Conservation (phyloP, 139 green algal genomes). For the Ettlia oleoabundans region DNA sequence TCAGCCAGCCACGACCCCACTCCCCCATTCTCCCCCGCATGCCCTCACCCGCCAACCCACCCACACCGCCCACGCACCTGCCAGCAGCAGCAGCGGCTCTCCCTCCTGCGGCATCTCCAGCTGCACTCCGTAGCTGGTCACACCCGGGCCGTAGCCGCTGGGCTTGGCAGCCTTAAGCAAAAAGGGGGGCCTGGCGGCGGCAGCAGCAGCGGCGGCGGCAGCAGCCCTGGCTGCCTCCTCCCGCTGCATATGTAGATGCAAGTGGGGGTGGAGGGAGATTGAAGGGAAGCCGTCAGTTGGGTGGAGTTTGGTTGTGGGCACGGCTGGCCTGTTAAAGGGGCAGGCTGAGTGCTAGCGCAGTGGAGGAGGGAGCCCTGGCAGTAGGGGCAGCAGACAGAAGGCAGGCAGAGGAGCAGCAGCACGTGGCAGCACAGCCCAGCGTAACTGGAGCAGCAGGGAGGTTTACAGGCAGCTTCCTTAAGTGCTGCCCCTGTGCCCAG, state of each 20-base stretch:
- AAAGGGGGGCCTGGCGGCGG: constrained; percentile 3
- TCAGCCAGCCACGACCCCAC: too few species aligned
- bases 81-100: constrained; percentile 15
- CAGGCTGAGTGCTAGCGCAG: too few species aligned
- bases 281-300: too few species aligned
- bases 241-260: constrained; percentile 14
- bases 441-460: background rate
- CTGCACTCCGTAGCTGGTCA: background rate
- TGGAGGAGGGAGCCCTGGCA: too few species aligned
- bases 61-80: constrained; percentile 3
- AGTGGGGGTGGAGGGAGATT: background rate
- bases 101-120: background rate
- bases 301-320: too few species aligned
- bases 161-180: constrained; percentile 10
- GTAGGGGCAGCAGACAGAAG: too few species aligned
- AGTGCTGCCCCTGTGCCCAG: background rate
- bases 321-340: too few species aligned
- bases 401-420: background rate
- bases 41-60: too few species aligned
- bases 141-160: background rate
- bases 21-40: too few species aligned
- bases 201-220: background rate
- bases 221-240: background rate
- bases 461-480: too few species aligned
- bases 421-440: background rate